These are phyloP conservation scores for Pythium volutum DNA, from an alignment of 352 stramenopile genomes.

Conservation along the genomic window DNA sequence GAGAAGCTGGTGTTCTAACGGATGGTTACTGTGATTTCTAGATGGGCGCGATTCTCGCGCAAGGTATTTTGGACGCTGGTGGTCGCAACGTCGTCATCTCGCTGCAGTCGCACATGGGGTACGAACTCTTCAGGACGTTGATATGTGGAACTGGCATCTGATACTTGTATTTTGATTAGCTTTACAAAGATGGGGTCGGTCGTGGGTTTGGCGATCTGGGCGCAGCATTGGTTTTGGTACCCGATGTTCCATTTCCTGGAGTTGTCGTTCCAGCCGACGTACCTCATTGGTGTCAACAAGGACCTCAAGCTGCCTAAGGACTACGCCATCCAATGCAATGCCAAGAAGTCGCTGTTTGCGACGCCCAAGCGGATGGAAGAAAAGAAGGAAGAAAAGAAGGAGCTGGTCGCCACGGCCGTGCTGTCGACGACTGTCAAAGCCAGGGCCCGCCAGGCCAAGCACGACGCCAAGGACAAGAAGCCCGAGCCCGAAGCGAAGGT, in stretches of 20 bases:
- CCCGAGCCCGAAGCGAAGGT: slow-evolving; percentile 30
- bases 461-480: slow-evolving; percentile 86
- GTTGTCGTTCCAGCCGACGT: slow-evolving; percentile 95
- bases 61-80: slow-evolving; percentile 97
- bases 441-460: slow-evolving; percentile 92
- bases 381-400: slow-evolving; percentile 99
- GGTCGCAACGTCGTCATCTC: slow-evolving; percentile 97
- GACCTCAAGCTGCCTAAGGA: slow-evolving; percentile 97
- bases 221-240: slow-evolving; percentile 99
- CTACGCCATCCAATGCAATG: slow-evolving; percentile 92
- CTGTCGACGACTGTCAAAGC: slow-evolving; percentile 97
- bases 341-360: slow-evolving; percentile 95
- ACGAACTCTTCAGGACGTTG: background rate
- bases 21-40: background rate
- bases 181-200: slow-evolving; percentile 98
- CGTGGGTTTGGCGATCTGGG: slow-evolving; percentile 95
- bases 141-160: background rate
- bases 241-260: slow-evolving; percentile 98
- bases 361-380: slow-evolving; percentile 98
- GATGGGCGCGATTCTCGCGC: slow-evolving; percentile 97
- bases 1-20: background rate
- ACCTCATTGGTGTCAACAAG: slow-evolving; percentile 96
- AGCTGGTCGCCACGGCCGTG: slow-evolving; percentile 96
- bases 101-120: slow-evolving; percentile 93
- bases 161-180: slow-evolving; percentile 1